A percentile compares a stretch with the other conserved stretches of the same genome.
These are phyloP conservation scores for Entomortierella lignicola DNA, from an alignment of 192 early-diverging fungal species.

Conservation along the genomic window DNA sequence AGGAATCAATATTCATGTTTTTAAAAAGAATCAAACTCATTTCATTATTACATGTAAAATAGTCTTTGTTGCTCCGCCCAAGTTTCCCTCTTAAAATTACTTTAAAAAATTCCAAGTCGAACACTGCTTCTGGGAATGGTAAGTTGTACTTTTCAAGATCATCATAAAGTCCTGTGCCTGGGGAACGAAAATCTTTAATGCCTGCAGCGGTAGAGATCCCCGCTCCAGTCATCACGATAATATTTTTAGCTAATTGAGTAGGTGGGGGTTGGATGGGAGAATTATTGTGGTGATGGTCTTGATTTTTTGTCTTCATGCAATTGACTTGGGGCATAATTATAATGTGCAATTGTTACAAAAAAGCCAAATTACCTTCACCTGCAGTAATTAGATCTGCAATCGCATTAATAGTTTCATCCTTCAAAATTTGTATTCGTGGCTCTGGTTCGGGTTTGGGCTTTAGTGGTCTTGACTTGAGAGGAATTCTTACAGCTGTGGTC, in stretches of 20 bases:
- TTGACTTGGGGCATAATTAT: too few relatives aligned
- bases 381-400: conserved; percentile 54
- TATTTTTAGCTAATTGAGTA: conserved; percentile 60
- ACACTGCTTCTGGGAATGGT: conserved; percentile 95
- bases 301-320: neutral
- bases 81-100: conserved; percentile 50
- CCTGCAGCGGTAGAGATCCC: conserved; percentile 86
- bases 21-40: too few relatives aligned
- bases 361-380: conserved; percentile 51
- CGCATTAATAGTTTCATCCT: conserved; percentile 40
- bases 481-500: conserved; percentile 17
- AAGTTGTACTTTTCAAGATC: conserved; percentile 91
- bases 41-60: neutral
- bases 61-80: neutral
- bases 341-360: neutral
- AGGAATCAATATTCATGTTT: neutral
- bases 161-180: conserved; percentile 94
- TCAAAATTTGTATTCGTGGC: conserved; percentile 33
- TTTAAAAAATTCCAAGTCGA: conserved; percentile 89
- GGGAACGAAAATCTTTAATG: conserved; percentile 96
- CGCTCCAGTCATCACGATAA: conserved; percentile 93
- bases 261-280: neutral
- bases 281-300: neutral
- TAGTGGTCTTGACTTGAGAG: conserved; percentile 29
- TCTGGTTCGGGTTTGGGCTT: conserved; percentile 47